phyloP scores from a whole-genome alignment of 2,329 filamentous ascomycete species.

The Calonectria crousiana region DNA sequence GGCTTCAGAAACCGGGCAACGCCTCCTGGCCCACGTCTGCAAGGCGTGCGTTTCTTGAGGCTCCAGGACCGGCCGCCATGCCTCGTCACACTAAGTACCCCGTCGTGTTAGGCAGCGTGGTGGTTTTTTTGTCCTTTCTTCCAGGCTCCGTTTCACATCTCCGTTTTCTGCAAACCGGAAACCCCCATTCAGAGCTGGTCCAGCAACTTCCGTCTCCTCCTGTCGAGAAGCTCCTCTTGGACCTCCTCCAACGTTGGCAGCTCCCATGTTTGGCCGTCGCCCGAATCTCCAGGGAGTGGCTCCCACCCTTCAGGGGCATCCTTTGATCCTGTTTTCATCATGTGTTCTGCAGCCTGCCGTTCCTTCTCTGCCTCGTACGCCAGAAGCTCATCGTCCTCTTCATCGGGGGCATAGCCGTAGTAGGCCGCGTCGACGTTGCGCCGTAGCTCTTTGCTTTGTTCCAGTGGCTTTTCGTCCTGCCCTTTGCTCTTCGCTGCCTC shows the following conservation, averaged over 20 bases:
- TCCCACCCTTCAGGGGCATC: conserved; percentile 80
- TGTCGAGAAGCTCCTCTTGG: conserved; percentile 91
- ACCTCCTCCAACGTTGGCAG: conserved; percentile 91
- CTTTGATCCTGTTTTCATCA: conserved; percentile 69
- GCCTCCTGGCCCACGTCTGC: background rate
- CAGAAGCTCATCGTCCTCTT: conserved; percentile 87
- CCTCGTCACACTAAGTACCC: background rate
- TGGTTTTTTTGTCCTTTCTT: background rate
- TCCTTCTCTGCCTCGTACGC: conserved; percentile 88
- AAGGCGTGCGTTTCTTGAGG: background rate
- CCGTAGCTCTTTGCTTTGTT: conserved; percentile 76
- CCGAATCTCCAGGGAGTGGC: conserved; percentile 85
- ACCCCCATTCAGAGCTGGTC: conserved; percentile 74
- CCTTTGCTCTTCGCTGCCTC: conserved; percentile 77
- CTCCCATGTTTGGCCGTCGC: conserved; percentile 85
- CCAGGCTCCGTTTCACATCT: background rate
- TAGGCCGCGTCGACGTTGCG: conserved; percentile 92
- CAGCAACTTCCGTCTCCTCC: conserved; percentile 84
- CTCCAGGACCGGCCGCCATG: background rate
- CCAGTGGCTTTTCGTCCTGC: conserved; percentile 71
- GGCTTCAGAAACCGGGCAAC: conserved; percentile 7
- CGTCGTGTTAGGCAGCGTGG: background rate
- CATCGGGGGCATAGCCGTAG: conserved; percentile 93
- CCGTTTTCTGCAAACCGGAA: background rate
- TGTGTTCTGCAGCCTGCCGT: conserved; percentile 79